Conservation (phyloP, 441 rosid genomes). For the Francoa sonchifolia region DNA sequence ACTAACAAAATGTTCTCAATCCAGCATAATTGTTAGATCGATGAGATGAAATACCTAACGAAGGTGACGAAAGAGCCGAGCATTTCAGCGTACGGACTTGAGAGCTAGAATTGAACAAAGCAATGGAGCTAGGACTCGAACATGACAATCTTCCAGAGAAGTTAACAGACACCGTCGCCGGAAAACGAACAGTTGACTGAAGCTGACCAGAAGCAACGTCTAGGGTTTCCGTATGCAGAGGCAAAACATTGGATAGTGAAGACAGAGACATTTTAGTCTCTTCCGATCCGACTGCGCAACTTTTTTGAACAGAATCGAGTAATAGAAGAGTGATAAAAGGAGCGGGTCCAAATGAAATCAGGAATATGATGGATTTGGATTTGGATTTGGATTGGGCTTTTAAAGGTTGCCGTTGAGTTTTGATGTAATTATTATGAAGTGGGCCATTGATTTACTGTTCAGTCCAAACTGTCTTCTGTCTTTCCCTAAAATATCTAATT, state of each 20-base stretch:
- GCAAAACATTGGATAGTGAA: neutral
- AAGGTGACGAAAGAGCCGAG: slow-evolving; percentile 30
- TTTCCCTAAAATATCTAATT: too few species aligned
- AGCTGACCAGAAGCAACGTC: slow-evolving; percentile 19
- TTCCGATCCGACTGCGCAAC: too few species aligned
- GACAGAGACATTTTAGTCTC: too few species aligned
- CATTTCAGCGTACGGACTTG: slow-evolving; percentile 27
- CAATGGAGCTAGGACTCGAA: slow-evolving; percentile 16
- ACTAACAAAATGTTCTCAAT: neutral
- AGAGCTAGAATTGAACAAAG: slow-evolving; percentile 6
- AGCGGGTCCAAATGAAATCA: too few species aligned
- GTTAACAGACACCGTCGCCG: slow-evolving; percentile 14
- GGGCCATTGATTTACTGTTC: too few species aligned
- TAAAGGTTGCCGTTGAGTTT: too few species aligned
- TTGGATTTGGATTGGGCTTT: too few species aligned
- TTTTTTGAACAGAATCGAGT: too few species aligned
- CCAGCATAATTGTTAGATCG: neutral
- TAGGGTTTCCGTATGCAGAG: slow-evolving; percentile 27
- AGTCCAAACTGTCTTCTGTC: too few species aligned
- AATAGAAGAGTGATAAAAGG: too few species aligned
- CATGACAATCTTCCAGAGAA: slow-evolving; percentile 15
- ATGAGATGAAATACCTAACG: slow-evolving; percentile 23
- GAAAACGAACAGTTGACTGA: slow-evolving; percentile 8
- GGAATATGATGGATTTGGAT: too few species aligned
- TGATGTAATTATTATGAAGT: too few species aligned